Evolutionary conservation across 768 basidiomycete genomes (phyloP).

Genomic region (Mycena olivaceomarginata): DNA sequence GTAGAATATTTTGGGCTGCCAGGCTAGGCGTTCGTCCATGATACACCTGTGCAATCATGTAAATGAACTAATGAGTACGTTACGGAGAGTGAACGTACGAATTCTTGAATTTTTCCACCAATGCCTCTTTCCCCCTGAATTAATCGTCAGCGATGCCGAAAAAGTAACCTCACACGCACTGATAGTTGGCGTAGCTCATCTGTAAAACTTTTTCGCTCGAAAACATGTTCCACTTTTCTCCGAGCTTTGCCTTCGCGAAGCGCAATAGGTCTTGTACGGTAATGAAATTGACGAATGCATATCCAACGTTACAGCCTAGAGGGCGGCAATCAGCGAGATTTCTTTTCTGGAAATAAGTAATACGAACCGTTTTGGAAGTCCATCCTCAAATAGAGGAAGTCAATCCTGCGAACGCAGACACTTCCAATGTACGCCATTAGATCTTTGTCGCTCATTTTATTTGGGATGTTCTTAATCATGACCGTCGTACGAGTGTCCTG

Average conservation of each 20-base stretch:
- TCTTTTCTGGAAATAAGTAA: constrained; percentile 25
- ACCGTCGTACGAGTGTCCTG: constrained; percentile 89
- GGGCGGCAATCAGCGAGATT: constrained; percentile 7
- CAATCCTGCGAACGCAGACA: constrained; percentile 86
- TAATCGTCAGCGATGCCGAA: constrained; percentile 15
- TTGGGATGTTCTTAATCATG: constrained; percentile 95
- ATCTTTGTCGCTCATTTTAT: constrained; percentile 91
- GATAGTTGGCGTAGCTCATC: constrained; percentile 95
- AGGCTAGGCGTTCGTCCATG: constrained; percentile 90
- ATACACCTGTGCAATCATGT: constrained; percentile 64
- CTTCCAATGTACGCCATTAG: constrained; percentile 79
- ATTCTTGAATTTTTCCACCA: constrained; percentile 95
- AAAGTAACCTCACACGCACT: constrained; percentile 70
- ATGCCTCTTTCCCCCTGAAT: constrained; percentile 88
- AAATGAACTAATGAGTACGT: not conserved
- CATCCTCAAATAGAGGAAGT: constrained; percentile 93
- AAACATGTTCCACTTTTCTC: constrained; percentile 95
- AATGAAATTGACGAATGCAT: constrained; percentile 95
- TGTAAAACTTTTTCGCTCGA: constrained; percentile 93
- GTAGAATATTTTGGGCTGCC: constrained; percentile 91
- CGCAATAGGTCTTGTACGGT: constrained; percentile 82
- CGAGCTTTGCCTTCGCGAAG: constrained; percentile 85
- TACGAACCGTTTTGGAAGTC: constrained; percentile 86
- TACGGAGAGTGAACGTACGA: constrained; percentile 58
- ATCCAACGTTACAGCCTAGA: constrained; percentile 85